Percentiles rank a stretch among this genome's conserved stretches.
Evolutionary conservation across 768 basidiomycete genomes (phyloP).

Genomic region (Suillus weaverae): DNA sequence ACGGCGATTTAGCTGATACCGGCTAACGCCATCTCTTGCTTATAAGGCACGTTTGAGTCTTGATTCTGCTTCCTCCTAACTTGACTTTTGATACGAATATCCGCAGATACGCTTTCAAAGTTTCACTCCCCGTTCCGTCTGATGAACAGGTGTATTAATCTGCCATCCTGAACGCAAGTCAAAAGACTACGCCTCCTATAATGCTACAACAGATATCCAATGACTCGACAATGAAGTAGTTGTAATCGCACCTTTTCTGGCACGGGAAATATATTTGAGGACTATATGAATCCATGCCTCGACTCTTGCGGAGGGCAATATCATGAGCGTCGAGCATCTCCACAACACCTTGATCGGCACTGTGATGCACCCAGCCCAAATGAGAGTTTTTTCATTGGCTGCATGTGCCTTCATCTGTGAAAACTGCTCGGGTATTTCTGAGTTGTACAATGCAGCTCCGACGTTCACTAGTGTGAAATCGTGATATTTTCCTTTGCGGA

Average conservation of each 20-base stretch:
- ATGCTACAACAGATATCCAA: background rate
- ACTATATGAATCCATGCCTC: background rate
- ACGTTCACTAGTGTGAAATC: slow-evolving; percentile 10
- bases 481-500: slow-evolving; percentile 8
- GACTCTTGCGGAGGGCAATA: background rate
- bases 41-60: background rate
- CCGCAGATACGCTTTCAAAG: background rate
- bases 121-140: slow-evolving; percentile 39
- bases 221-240: background rate
- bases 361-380: background rate
- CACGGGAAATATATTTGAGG: background rate
- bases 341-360: background rate
- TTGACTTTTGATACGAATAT: background rate
- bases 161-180: background rate
- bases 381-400: background rate
- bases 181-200: background rate
- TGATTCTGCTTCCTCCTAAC: background rate
- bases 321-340: background rate
- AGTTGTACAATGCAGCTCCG: slow-evolving; percentile 6
- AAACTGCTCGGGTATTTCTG: slow-evolving; percentile 1
- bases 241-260: no score
- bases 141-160: slow-evolving; percentile 41
- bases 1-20: background rate
- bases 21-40: background rate
- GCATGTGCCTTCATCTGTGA: background rate